Evolutionary conservation across 192 early-diverging fungal genomes (phyloP).

Genomic region (Kappamyces sp.): DNA sequence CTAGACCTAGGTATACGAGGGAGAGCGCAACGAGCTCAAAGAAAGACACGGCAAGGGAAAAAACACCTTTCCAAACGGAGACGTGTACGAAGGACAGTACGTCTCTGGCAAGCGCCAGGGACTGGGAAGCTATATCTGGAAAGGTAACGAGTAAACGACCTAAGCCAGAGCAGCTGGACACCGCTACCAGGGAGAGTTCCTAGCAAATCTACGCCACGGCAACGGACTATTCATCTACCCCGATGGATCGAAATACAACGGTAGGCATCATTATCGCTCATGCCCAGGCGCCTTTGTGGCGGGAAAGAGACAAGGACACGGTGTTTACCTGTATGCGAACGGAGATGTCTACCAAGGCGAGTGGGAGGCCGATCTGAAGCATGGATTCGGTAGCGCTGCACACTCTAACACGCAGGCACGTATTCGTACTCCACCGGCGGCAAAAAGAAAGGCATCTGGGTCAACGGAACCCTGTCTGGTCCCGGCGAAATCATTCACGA

Average conservation of each 20-base stretch:
- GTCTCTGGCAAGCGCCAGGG: slow-evolving; percentile 36
- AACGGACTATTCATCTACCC: slow-evolving; percentile 50
- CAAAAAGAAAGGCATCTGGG: slow-evolving; percentile 44
- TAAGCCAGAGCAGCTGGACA: slow-evolving; percentile 21
- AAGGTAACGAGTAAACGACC: slow-evolving; percentile 9
- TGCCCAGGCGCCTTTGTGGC: slow-evolving; percentile 34
- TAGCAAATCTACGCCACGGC: slow-evolving; percentile 39
- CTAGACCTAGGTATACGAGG: slow-evolving; percentile 43
- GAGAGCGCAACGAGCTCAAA: slow-evolving; percentile 41
- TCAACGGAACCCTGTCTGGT: slow-evolving; percentile 33
- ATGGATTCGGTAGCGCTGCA: slow-evolving; percentile 34
- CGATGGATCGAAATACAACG: slow-evolving; percentile 49
- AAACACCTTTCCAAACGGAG: slow-evolving; percentile 52
- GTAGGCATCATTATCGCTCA: slow-evolving; percentile 13
- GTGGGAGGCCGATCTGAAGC: slow-evolving; percentile 46
- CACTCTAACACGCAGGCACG: slow-evolving; percentile 17
- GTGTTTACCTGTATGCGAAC: slow-evolving; percentile 48
- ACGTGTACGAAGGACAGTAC: slow-evolving; percentile 47
- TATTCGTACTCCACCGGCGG: slow-evolving; percentile 38
- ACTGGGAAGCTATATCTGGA: slow-evolving; percentile 48
- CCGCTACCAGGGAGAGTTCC: slow-evolving; percentile 47
- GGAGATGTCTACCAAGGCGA: slow-evolving; percentile 48
- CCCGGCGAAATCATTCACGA: slow-evolving; percentile 41
- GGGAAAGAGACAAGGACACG: slow-evolving; percentile 47
- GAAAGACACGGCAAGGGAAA: slow-evolving; percentile 54